Percentiles rank a stretch among this genome's conserved stretches.
Evolutionary conservation across 257 asterid genomes (phyloP).

Genomic region (Ballota nigra): DNA sequence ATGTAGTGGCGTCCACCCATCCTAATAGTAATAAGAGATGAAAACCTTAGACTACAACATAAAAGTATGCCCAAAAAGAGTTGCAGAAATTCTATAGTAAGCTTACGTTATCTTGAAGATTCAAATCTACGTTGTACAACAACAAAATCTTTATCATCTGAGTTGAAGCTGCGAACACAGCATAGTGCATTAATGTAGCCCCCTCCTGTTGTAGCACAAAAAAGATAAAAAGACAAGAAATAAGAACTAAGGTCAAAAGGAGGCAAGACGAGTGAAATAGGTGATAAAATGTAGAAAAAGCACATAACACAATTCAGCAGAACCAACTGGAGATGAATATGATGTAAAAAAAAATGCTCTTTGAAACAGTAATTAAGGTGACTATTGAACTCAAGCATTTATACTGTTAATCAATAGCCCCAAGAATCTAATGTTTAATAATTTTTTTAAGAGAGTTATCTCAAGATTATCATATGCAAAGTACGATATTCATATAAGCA

Average conservation of each 20-base stretch:
- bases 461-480: not conserved
- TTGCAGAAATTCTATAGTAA: slow-evolving; percentile 8
- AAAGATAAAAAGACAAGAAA: slow-evolving; percentile 1
- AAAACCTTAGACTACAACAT: not conserved
- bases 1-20: slow-evolving; percentile 93
- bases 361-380: not conserved
- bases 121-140: slow-evolving; percentile 78
- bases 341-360: not conserved
- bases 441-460: not conserved
- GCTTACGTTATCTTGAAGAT: slow-evolving; percentile 71
- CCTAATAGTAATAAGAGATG: slow-evolving; percentile 39
- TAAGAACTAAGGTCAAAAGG: not conserved
- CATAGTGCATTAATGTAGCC: slow-evolving; percentile 93
- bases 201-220: slow-evolving; percentile 59
- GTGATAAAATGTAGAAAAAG: not conserved
- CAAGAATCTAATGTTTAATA: not conserved
- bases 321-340: not conserved
- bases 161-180: slow-evolving; percentile 73
- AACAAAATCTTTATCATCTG: slow-evolving; percentile 88
- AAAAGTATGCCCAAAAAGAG: not conserved
- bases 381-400: not conserved
- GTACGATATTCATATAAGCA: not conserved
- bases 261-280: not conserved
- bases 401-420: not conserved
- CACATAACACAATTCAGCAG: not conserved